A percentile compares a stretch with the other conserved stretches of the same genome.
Conservation (phyloP, 2,329 filamentous ascomycete species). For the Hypoxylon sp. region DNA sequence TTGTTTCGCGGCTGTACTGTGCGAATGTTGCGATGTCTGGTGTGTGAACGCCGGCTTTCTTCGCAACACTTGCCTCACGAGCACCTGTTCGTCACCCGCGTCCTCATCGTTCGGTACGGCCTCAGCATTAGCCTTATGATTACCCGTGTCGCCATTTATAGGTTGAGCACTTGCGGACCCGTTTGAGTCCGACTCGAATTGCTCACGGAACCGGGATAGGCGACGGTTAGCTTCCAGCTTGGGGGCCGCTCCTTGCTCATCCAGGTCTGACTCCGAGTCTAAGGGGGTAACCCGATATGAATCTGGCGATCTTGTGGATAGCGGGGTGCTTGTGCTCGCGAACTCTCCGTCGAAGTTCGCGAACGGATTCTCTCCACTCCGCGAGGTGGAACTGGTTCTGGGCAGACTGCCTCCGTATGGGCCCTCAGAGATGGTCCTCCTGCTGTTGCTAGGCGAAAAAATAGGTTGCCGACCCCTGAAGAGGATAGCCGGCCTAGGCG, state of each 20-base stretch:
- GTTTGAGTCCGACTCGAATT: not conserved
- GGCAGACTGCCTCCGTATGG: slow-evolving; percentile 3
- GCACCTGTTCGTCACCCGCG: not conserved
- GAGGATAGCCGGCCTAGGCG: not conserved
- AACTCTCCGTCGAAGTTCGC: not conserved
- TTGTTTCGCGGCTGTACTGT: not conserved
- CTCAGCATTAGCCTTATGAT: not conserved
- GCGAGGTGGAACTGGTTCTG: not conserved
- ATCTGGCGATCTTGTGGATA: not conserved
- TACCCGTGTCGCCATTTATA: not conserved
- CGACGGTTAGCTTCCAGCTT: not conserved
- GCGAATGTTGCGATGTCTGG: not conserved
- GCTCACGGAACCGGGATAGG: not conserved
- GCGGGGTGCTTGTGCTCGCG: not conserved
- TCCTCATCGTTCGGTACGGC: not conserved
- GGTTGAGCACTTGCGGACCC: not conserved
- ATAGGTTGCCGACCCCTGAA: not conserved
- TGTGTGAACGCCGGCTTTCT: not conserved
- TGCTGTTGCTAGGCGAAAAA: slow-evolving; percentile 19
- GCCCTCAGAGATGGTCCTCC: not conserved
- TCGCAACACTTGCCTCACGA: not conserved
- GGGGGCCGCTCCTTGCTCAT: not conserved
- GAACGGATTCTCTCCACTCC: not conserved
- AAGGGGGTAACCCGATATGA: not conserved
- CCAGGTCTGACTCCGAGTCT: not conserved